Evolutionary conservation across 768 basidiomycete genomes (phyloP).

Genomic region (Chalciporus piperatus): DNA sequence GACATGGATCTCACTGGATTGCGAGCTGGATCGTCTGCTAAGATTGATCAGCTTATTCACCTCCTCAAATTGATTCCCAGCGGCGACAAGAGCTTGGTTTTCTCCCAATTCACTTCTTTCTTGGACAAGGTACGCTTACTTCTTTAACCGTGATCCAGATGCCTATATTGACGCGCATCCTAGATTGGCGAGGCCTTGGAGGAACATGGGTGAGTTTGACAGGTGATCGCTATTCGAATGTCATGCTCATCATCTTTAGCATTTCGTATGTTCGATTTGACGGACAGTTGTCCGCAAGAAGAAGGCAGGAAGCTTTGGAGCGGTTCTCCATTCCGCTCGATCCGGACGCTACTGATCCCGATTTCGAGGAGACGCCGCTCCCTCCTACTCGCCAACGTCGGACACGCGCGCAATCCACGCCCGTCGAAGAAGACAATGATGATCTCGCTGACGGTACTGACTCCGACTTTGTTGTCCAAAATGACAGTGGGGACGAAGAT

Average conservation of each 20-base stretch:
- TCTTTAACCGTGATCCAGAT: not conserved
- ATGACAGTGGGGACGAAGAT: conserved; percentile 28
- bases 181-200: conserved; percentile 72
- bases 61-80: conserved; percentile 65
- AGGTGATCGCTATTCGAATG: not conserved
- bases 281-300: conserved; percentile 79
- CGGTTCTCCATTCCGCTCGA: conserved; percentile 70
- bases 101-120: conserved; percentile 88
- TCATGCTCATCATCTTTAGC: conserved; percentile 34
- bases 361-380: conserved; percentile 14
- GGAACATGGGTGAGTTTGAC: conserved; percentile 50
- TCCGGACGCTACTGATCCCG: conserved; percentile 25
- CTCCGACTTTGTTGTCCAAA: conserved; percentile 34
- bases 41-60: conserved; percentile 78
- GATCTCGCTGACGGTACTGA: conserved; percentile 29
- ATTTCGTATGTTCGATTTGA: conserved; percentile 82
- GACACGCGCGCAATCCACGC: conserved; percentile 1
- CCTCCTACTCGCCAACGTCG: conserved; percentile 8
- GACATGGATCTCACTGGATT: conserved; percentile 41
- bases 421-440: conserved; percentile 8
- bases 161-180: not conserved
- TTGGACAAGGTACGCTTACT: conserved; percentile 59
- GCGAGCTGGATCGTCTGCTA: conserved; percentile 67
- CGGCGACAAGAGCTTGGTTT: conserved; percentile 80
- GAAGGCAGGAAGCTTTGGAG: conserved; percentile 73